These are phyloP conservation scores for Globisporangium paroecandrum DNA, from an alignment of 352 stramenopile genomes.

Conservation along the genomic window DNA sequence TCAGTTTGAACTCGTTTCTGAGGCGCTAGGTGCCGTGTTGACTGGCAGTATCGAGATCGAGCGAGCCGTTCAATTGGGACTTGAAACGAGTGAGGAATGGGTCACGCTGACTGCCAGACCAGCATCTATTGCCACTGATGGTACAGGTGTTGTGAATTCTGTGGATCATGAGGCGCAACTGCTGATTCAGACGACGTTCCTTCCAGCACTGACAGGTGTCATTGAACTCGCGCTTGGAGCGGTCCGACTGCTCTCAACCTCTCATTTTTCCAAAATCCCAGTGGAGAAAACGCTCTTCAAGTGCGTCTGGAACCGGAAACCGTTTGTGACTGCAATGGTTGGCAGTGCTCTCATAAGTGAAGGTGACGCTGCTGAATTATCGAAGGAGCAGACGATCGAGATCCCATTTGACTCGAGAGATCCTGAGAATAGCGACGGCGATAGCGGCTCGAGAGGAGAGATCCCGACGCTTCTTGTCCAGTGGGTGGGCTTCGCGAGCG, in stretches of 20 bases:
- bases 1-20: constrained; percentile 7
- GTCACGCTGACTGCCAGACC: not conserved
- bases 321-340: constrained; percentile 1
- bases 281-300: constrained; percentile 8
- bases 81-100: constrained; percentile 4
- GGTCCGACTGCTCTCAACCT: not conserved
- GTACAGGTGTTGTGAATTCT: not conserved
- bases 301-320: constrained; percentile 8
- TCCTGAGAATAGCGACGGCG: not conserved
- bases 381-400: constrained; percentile 1
- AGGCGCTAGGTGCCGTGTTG: not conserved
- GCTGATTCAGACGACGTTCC: not conserved
- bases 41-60: not conserved
- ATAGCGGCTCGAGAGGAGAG: not conserved
- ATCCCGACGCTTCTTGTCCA: constrained; percentile 20
- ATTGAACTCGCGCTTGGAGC: constrained; percentile 6
- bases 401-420: constrained; percentile 11
- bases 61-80: not conserved
- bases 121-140: not conserved
- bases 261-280: not conserved
- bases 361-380: too few species aligned
- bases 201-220: constrained; percentile 1
- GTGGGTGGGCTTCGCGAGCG: constrained; percentile 22
- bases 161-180: not conserved
- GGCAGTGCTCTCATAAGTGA: too few species aligned